phyloP scores from a whole-genome alignment of 306 rosid genomes.

The Dalbergia oliveri region DNA sequence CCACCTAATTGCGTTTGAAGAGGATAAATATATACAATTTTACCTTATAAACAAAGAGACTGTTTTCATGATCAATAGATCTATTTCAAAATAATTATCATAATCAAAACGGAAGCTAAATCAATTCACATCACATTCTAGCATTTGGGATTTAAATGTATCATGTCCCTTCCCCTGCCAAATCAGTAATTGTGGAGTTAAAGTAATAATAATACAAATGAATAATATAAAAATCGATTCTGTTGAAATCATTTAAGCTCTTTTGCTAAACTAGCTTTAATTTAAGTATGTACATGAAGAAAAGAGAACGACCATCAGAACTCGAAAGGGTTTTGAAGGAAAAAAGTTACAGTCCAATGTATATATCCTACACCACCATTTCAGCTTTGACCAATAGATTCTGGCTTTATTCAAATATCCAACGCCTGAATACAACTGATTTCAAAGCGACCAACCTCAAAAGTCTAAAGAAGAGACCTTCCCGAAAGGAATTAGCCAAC shows the following conservation, averaged over 20 bases:
- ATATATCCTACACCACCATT: constrained; percentile 43
- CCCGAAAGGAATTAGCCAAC: background rate
- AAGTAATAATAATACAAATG: constrained; percentile 12
- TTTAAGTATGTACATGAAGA: constrained; percentile 49
- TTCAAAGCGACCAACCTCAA: constrained; percentile 42
- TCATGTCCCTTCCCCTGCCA: constrained; percentile 11
- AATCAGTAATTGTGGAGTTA: background rate
- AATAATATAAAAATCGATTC: constrained; percentile 13
- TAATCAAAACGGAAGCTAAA: background rate
- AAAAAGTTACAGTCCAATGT: constrained; percentile 33
- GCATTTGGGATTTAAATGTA: constrained; percentile 5
- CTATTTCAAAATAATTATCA: background rate
- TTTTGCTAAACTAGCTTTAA: constrained; percentile 12
- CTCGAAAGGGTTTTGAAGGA: constrained; percentile 9
- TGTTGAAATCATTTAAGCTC: constrained; percentile 1
- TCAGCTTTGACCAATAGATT: constrained; percentile 42
- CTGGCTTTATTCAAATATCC: constrained; percentile 34
- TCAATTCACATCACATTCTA: background rate
- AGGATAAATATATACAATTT: no score
- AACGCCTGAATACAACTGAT: constrained; percentile 33
- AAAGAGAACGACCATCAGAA: constrained; percentile 14
- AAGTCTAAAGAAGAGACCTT: background rate
- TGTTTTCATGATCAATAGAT: background rate
- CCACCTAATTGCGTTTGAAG: no score
- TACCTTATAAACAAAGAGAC: no score